These are phyloP conservation scores for Aspergillus quadricinctus DNA, from an alignment of 2,329 filamentous ascomycete species.

Conservation along the genomic window DNA sequence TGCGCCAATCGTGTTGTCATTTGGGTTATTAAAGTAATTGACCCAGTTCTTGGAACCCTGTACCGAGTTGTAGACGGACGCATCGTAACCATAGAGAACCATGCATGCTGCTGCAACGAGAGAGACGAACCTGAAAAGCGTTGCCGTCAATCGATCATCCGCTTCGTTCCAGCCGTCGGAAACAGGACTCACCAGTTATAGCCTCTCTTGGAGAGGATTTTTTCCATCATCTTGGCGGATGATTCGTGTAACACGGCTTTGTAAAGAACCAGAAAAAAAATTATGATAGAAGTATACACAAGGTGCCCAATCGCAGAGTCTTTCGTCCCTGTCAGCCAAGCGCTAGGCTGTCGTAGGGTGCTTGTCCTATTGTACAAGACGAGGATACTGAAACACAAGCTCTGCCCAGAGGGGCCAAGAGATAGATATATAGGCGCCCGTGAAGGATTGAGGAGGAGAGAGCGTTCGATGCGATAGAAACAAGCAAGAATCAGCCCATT, in stretches of 20 bases:
- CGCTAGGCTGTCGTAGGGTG: background rate
- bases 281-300: background rate
- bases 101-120: slow-evolving; percentile 68
- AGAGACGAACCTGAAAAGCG: slow-evolving; percentile 55
- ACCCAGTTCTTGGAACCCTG: slow-evolving; percentile 66
- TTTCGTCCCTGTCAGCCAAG: background rate
- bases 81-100: slow-evolving; percentile 72
- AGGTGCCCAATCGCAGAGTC: background rate
- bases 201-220: slow-evolving; percentile 24
- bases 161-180: background rate
- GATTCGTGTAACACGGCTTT: background rate
- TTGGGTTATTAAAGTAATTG: slow-evolving; percentile 53
- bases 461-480: background rate
- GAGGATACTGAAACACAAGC: background rate
- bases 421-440: background rate
- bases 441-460: background rate
- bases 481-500: slow-evolving; percentile 10
- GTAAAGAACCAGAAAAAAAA: background rate
- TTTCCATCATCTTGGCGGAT: slow-evolving; percentile 14
- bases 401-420: background rate
- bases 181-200: slow-evolving; percentile 26
- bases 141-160: background rate
- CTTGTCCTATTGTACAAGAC: background rate
- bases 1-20: slow-evolving; percentile 46
- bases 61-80: slow-evolving; percentile 68